These are phyloP conservation scores for Aspergillus chevalieri DNA, from an alignment of 2,329 filamentous ascomycete species.

Conservation along the genomic window DNA sequence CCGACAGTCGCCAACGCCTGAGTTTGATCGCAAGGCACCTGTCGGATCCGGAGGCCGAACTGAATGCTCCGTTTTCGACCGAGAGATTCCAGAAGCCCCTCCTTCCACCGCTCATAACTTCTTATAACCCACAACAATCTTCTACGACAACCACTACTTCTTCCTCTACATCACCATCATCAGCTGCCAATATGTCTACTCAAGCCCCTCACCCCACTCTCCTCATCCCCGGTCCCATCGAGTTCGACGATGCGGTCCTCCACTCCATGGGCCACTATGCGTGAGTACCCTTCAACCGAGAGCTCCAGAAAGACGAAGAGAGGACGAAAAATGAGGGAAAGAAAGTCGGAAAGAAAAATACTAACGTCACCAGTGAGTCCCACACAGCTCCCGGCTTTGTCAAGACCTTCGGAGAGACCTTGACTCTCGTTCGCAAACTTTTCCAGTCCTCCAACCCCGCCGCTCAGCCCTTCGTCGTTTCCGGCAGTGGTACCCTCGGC, in stretches of 20 bases:
- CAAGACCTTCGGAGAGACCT: conserved; percentile 80
- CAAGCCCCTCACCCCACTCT: conserved; percentile 63
- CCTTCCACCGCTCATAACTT: conserved; percentile 44
- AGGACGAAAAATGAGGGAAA: neutral
- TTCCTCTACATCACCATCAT: conserved; percentile 9
- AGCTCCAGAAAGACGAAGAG: neutral
- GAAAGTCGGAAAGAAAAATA: neutral
- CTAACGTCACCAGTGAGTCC: conserved; percentile 61
- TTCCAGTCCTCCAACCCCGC: conserved; percentile 81
- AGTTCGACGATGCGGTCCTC: conserved; percentile 95
- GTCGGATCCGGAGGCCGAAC: conserved; percentile 50
- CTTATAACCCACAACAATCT: conserved; percentile 39
- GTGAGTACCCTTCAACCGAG: conserved; percentile 17
- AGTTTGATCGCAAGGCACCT: conserved; percentile 58
- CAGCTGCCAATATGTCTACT: conserved; percentile 47
- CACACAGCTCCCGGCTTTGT: conserved; percentile 89
- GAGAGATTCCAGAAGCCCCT: conserved; percentile 42
- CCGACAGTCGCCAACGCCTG: conserved; percentile 38
- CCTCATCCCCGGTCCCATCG: conserved; percentile 94
- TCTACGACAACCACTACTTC: conserved; percentile 11
- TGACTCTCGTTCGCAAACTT: conserved; percentile 81
- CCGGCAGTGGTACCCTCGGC: conserved; percentile 88
- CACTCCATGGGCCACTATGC: conserved; percentile 90
- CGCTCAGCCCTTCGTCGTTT: conserved; percentile 87
- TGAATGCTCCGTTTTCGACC: conserved; percentile 60